Evolutionary conservation across 2,329 filamentous ascomycete species (phyloP).

Genomic region (Phyllosticta citriasiana): DNA sequence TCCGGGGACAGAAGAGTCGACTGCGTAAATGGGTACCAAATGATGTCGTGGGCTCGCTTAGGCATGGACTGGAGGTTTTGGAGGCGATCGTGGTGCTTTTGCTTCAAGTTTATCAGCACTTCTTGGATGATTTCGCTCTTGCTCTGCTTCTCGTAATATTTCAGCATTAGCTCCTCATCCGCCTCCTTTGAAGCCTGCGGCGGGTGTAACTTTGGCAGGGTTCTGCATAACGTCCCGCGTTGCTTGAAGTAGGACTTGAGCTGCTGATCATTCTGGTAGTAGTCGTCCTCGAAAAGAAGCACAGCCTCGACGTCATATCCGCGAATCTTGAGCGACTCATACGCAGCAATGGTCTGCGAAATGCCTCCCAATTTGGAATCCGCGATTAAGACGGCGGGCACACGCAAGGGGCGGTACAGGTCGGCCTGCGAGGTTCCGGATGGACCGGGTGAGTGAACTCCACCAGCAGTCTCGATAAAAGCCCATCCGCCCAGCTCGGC

Average conservation of each 20-base stretch:
- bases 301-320: slow-evolving; percentile 68
- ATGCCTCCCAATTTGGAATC: slow-evolving; percentile 72
- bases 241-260: slow-evolving; percentile 56
- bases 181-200: slow-evolving; percentile 24
- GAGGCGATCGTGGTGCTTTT: slow-evolving; percentile 48
- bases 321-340: slow-evolving; percentile 65
- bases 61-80: slow-evolving; percentile 52
- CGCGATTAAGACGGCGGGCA: slow-evolving; percentile 64
- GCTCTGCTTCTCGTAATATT: slow-evolving; percentile 51
- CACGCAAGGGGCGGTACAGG: slow-evolving; percentile 61
- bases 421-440: slow-evolving; percentile 70
- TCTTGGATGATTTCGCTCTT: slow-evolving; percentile 30
- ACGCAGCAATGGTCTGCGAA: slow-evolving; percentile 68
- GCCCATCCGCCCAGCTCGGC: slow-evolving; percentile 45
- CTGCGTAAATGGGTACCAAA: slow-evolving; percentile 86
- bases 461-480: slow-evolving; percentile 72
- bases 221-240: slow-evolving; percentile 45
- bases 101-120: slow-evolving; percentile 43
- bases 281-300: slow-evolving; percentile 55
- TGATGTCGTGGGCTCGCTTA: slow-evolving; percentile 48
- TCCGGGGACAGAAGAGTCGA: slow-evolving; percentile 53
- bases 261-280: slow-evolving; percentile 60
- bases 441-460: slow-evolving; percentile 69
- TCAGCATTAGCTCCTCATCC: slow-evolving; percentile 47
- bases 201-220: slow-evolving; percentile 42